Base-by-base conservation (phyloP, 352 stramenopile species). In the Pythium guiyangense region DNA sequence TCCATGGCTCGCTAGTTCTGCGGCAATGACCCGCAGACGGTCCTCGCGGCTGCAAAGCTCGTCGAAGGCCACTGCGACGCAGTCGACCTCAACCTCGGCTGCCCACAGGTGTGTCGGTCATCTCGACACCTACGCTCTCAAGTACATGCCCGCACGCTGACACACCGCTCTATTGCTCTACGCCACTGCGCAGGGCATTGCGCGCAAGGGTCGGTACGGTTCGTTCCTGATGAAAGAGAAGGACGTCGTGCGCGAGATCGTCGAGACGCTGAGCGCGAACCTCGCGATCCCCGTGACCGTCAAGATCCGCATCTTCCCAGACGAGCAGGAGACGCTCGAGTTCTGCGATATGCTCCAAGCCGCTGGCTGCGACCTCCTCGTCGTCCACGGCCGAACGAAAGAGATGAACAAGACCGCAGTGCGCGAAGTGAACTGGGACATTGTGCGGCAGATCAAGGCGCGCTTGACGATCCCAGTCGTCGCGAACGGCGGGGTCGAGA, bases 51-150 rank as follows among this genome's bases (percentile, higher is more conserved):
- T 2, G 94, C 94, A 17, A 92, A 89, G 60, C 65, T 95, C 35
- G 93, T 98, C 11, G 85, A 97, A 57, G 57, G 56, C 20, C 74
- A 92, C 55, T 98, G 93, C 69, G 95, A 98, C 70, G 96, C 94
- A 6, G 91, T 99, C 42, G 97, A 99, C 64, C 73, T 99, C 18
- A 99, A 99, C 77, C 73, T 99, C n/a, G 97, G 97, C 50, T 99
- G 97, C 72, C 97, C 97, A 17, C 97, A 99, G 66, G 67, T 74
- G 9, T 9, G 31, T 37, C 31, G 1, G 31, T 37, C 31, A 9
- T 37, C 31, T 37, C 12, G 31, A 12, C 31, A 12, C 4, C 31
- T 37, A 9, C 31, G 9, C 31, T 34, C 29, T n/a, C n/a, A n/a
- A n/a, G 29, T 34, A 8, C 31, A 9, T 1, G 4, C 31, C 9